Conservation (phyloP, 2,329 filamentous ascomycete species). For the Arthrobotrys entomopaga region DNA sequence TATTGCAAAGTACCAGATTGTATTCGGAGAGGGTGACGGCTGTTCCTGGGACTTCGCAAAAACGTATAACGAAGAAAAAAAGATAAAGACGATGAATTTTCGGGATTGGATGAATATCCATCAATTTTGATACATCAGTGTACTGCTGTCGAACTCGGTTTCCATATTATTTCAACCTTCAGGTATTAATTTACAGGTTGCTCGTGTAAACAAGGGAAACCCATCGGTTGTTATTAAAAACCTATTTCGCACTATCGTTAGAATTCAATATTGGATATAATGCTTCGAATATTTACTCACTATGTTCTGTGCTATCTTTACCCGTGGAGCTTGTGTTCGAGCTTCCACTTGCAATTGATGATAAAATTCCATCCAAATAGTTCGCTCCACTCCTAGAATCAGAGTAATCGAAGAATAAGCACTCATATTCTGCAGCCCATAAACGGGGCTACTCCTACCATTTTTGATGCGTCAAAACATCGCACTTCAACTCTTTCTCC, state of each 20-base stretch:
- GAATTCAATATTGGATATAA: slow-evolving; percentile 1
- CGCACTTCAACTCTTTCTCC: slow-evolving; percentile 89
- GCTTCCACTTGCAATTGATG: slow-evolving; percentile 57
- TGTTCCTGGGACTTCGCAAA: slow-evolving; percentile 69
- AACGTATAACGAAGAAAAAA: slow-evolving; percentile 68
- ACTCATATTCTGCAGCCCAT: no score
- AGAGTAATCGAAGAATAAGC: neutral
- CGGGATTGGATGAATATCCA: slow-evolving; percentile 52
- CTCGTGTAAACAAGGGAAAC: no score
- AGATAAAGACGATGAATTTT: slow-evolving; percentile 61
- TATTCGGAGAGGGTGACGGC: slow-evolving; percentile 70
- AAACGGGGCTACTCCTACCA: slow-evolving; percentile 64
- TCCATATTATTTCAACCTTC: no score
- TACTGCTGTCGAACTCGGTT: no score
- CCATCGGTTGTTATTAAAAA: slow-evolving; percentile 23
- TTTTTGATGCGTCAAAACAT: slow-evolving; percentile 95
- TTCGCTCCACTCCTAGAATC: slow-evolving; percentile 57
- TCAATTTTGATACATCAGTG: slow-evolving; percentile 15
- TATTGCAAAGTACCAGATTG: slow-evolving; percentile 71
- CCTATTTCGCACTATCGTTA: slow-evolving; percentile 14
- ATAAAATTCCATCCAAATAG: slow-evolving; percentile 59
- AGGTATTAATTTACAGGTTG: no score
- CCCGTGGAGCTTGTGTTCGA: slow-evolving; percentile 58
- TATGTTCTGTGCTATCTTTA: slow-evolving; percentile 59
- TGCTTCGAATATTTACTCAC: slow-evolving; percentile 24